These are phyloP conservation scores for Tricladium varicosporioides DNA, from an alignment of 2,329 filamentous ascomycete species.

Conservation along the genomic window DNA sequence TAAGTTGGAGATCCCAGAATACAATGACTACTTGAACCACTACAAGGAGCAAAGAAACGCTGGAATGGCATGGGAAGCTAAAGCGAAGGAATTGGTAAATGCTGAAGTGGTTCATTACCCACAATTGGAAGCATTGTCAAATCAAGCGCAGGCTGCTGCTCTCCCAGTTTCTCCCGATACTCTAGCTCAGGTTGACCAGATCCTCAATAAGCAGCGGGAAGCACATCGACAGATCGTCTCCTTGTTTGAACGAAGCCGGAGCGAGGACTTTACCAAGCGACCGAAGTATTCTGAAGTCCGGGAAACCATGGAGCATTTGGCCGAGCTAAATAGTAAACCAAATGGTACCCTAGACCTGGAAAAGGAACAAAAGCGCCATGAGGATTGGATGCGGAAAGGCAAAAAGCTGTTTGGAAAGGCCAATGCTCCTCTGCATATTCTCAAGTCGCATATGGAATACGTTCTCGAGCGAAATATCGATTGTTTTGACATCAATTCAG, in stretches of 20 bases:
- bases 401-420: constrained; percentile 98
- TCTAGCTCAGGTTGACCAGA: constrained; percentile 79
- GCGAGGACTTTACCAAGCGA: constrained; percentile 72
- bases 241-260: constrained; percentile 73
- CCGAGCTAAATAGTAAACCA: constrained; percentile 90
- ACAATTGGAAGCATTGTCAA: constrained; percentile 86
- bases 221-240: constrained; percentile 85
- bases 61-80: constrained; percentile 87
- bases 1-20: constrained; percentile 73
- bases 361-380: constrained; percentile 88
- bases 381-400: constrained; percentile 98
- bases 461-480: constrained; percentile 85
- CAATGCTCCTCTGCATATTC: constrained; percentile 92
- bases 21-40: constrained; percentile 75
- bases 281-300: constrained; percentile 89
- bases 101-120: constrained; percentile 91
- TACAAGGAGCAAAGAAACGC: constrained; percentile 73
- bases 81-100: constrained; percentile 88
- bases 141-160: constrained; percentile 67
- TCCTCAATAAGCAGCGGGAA: constrained; percentile 92
- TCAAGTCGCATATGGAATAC: constrained; percentile 91
- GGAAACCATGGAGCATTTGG: constrained; percentile 81
- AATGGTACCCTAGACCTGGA: constrained; percentile 88
- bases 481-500: constrained; percentile 83
- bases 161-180: constrained; percentile 83